Conservation (phyloP, 768 basidiomycete genomes). For the Dioszegia aurantiaca region DNA sequence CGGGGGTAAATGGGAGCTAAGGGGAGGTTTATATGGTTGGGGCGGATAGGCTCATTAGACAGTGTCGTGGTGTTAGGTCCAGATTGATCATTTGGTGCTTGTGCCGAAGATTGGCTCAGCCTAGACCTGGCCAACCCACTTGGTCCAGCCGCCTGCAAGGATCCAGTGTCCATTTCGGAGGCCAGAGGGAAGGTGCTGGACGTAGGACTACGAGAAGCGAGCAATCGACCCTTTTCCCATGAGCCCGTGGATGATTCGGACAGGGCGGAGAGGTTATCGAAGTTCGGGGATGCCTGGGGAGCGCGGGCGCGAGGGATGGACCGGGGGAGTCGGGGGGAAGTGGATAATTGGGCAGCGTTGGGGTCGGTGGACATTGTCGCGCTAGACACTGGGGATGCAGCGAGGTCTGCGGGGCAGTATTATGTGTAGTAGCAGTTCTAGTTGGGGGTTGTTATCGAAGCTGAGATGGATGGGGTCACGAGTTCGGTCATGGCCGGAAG, state of each 20-base stretch:
- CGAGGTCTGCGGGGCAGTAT: no score
- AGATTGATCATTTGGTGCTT: not conserved
- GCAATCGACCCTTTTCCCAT: constrained; percentile 45
- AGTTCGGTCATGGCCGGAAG: not conserved
- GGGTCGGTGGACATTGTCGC: not conserved
- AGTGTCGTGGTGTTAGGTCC: not conserved
- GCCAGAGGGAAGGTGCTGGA: constrained; percentile 9
- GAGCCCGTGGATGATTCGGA: constrained; percentile 47
- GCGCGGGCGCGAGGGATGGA: not conserved
- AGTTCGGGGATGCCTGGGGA: constrained; percentile 18
- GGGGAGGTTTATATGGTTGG: constrained; percentile 13
- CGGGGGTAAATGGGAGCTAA: constrained; percentile 25
- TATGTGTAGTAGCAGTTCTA: no score
- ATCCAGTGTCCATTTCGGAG: not conserved
- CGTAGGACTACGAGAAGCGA: constrained; percentile 29
- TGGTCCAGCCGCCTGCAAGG: no score
- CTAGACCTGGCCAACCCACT: not conserved
- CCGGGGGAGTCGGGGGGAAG: not conserved
- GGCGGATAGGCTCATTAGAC: constrained; percentile 7
- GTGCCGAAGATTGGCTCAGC: not conserved
- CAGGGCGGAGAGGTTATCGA: constrained; percentile 35
- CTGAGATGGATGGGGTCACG: no score
- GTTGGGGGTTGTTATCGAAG: no score
- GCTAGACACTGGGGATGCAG: no score
- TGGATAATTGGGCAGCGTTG: not conserved